Base-by-base conservation (phyloP, 768 basidiomycete genomes). In the Mycena leptocephala region DNA sequence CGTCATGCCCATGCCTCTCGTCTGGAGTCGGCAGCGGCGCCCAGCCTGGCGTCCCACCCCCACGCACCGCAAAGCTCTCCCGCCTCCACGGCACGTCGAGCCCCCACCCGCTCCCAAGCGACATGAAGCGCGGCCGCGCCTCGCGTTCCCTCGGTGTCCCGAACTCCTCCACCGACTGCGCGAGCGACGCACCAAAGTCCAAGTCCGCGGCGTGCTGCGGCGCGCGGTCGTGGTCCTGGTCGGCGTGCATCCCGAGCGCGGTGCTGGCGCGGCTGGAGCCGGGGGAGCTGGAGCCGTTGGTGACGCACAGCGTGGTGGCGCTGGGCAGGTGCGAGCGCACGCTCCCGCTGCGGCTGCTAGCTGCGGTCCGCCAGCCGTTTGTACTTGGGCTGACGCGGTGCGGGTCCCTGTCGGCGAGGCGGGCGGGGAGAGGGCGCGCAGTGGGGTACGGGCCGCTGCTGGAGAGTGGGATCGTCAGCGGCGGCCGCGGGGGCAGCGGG, bases 281-380 rank as follows among this genome's bases (percentile, higher is more conserved):
- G 10, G 90, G 88, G 2, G 56, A 56, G 5, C 30, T 9, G 2
- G 85, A 80, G 66, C 87, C 82, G 78, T 92, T 92, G 32, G 89
- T 84, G 59, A 92, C 87, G 58, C 86, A 87, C n/a, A 92, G 84
- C 4, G 87, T 86, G 46, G 80, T 79, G 39, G 79, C 79, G 66
- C 83, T 86, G 51, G 33, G 65, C 13, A 75, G 70, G 24, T 67
- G 59, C 53, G 74, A 72, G 43, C 65, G 56, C 26, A 78, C 61
- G 46, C 77, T 78, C 20, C 77, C 77, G 62, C 56, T 72, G 26
- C 77, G 74, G 37, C 77, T 78, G 62, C 71, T 78, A 22, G 61
- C 65, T 6, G 55, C 43, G 28, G 26, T 56, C 13, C 16, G 28
- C n/a, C n/a, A 16, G 16, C 5, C 22, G 22, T 20, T 35, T 26